Evolutionary conservation across 225 moss, liverwort and hornwort genomes (phyloP).

Genomic region (Antitrichia curtipendula): DNA sequence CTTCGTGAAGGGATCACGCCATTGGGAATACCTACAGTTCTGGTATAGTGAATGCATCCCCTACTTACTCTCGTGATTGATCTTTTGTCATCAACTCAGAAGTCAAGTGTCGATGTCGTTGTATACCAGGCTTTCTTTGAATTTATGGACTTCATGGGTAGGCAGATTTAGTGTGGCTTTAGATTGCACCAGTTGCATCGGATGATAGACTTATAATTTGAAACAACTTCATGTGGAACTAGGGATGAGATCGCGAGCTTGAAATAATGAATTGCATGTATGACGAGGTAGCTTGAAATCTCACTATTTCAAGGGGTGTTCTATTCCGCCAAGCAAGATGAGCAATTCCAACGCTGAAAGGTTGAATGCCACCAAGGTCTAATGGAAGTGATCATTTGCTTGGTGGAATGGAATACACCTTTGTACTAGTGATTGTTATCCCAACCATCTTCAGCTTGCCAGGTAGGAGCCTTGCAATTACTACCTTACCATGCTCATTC

Average conservation of each 20-base stretch:
- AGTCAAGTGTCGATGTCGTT: neutral
- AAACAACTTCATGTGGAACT: neutral
- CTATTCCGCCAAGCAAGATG: neutral
- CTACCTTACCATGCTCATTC: neutral
- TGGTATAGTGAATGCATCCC: constrained; percentile 25
- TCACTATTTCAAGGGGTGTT: neutral
- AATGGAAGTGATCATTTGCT: neutral
- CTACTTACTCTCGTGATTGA: neutral
- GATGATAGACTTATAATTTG: neutral
- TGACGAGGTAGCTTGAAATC: neutral
- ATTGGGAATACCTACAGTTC: constrained; percentile 63
- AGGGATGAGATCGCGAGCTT: neutral
- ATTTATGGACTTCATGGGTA: neutral
- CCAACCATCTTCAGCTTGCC: neutral
- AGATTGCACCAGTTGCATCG: neutral
- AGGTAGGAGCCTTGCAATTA: neutral
- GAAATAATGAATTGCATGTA: neutral
- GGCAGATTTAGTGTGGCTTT: neutral
- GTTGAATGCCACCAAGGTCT: neutral
- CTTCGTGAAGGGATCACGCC: constrained; percentile 77
- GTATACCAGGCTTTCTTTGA: neutral
- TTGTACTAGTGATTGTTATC: neutral
- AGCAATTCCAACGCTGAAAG: neutral
- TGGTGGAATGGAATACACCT: neutral
- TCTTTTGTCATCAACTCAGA: neutral